Evolutionary conservation across 306 rosid species (phyloP).

Genomic region (Rosa rugosa): DNA sequence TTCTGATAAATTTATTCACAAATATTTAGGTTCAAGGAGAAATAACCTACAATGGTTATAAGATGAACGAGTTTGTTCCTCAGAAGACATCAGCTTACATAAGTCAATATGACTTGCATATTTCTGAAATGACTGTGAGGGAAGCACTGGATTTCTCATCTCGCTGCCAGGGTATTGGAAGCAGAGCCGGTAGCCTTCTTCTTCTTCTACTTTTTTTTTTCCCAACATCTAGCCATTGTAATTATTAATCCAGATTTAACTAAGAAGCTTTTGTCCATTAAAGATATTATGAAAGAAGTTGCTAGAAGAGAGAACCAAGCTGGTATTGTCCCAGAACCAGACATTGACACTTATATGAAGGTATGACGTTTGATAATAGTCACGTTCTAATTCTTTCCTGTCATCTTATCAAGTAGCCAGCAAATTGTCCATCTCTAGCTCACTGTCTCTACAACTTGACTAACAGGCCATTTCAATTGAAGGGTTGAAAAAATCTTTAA

Average conservation of each 20-base stretch:
- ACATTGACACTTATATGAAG: slow-evolving; percentile 33
- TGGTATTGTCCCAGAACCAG: slow-evolving; percentile 35
- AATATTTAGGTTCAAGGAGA: slow-evolving; percentile 23
- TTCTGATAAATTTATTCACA: not conserved
- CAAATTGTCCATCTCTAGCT: not conserved
- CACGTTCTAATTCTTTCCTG: not conserved
- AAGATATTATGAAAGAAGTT: slow-evolving; percentile 33
- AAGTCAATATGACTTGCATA: slow-evolving; percentile 36
- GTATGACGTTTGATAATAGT: not conserved
- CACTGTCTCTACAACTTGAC: slow-evolving; percentile 15
- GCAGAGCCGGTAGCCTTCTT: slow-evolving; percentile 24
- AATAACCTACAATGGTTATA: slow-evolving; percentile 29
- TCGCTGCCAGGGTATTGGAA: slow-evolving; percentile 31
- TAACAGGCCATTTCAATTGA: slow-evolving; percentile 55
- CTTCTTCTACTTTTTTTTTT: not conserved
- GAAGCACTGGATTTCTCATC: slow-evolving; percentile 31
- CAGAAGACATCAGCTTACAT: slow-evolving; percentile 38
- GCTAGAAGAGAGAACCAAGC: slow-evolving; percentile 30
- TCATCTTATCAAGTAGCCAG: not conserved
- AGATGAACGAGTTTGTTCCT: slow-evolving; percentile 26
- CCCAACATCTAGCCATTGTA: not conserved
- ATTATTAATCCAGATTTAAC: not conserved
- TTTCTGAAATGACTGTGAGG: slow-evolving; percentile 33
- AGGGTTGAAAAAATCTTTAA: slow-evolving; percentile 41
- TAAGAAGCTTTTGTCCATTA: not conserved